Conservation (phyloP, 176 grass and related monocot genomes). For the Chrysopogon serrulatus region DNA sequence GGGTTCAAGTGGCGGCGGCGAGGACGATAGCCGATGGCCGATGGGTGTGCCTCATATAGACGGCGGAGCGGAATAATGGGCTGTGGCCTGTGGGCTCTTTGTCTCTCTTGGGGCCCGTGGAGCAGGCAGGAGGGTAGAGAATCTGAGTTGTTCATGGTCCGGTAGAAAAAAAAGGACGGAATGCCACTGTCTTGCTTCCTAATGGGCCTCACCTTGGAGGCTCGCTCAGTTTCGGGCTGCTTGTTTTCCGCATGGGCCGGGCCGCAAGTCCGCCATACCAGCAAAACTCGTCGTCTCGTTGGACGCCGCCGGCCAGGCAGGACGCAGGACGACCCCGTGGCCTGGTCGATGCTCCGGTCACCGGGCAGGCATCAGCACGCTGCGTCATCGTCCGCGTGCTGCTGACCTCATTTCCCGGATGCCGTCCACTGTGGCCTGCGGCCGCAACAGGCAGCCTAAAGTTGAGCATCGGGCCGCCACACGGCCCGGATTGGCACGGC, state of each 20-base stretch:
- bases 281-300: background rate
- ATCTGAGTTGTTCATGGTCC: background rate
- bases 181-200: background rate
- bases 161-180: too few species aligned
- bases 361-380: background rate
- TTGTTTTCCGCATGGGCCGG: background rate
- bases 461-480: too few species aligned
- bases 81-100: too few species aligned
- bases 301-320: background rate
- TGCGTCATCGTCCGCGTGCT: background rate
- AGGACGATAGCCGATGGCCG: too few species aligned
- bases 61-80: background rate
- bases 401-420: background rate
- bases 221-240: background rate
- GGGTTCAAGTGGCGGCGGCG: background rate
- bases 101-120: background rate
- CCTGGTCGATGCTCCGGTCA: background rate
- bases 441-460: too few species aligned
- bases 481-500: too few species aligned
- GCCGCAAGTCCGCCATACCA: background rate
- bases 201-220: background rate
- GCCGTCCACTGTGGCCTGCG: too few species aligned
- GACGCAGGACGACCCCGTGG: background rate
- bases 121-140: too few species aligned
- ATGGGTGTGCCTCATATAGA: background rate